phyloP scores from a whole-genome alignment of 2,329 filamentous ascomycete genomes.

The Aspergillus thermomutatus region DNA sequence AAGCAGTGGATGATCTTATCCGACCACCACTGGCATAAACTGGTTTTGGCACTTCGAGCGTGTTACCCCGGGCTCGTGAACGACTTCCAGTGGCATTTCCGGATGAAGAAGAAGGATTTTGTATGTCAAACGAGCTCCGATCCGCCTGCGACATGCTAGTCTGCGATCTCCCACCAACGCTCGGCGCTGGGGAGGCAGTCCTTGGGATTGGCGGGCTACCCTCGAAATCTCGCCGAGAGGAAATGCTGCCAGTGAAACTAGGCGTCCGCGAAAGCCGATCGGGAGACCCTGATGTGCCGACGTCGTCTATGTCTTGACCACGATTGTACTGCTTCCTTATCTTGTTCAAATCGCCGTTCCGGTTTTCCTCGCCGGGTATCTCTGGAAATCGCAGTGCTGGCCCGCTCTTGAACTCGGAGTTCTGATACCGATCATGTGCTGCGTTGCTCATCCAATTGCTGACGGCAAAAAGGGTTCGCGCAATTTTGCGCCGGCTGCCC shows the following conservation, averaged over 20 bases:
- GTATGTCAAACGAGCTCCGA: neutral
- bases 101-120: neutral
- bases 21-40: neutral
- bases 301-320: neutral
- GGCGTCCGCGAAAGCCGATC: neutral
- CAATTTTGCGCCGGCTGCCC: neutral
- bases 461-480: neutral
- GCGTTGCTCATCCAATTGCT: conserved; percentile 20
- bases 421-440: conserved; percentile 48
- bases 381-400: conserved; percentile 52
- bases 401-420: conserved; percentile 48
- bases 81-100: neutral
- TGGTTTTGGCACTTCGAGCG: neutral
- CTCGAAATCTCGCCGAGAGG: neutral
- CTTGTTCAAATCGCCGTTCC: conserved; percentile 41
- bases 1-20: neutral
- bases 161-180: neutral
- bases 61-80: neutral
- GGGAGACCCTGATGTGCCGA: neutral
- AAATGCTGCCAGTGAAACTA: neutral
- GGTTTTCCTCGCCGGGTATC: conserved; percentile 51
- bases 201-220: neutral
- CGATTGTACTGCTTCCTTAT: conserved; percentile 38
- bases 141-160: neutral
- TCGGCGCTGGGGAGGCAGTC: neutral